Conservation (phyloP, 2,329 filamentous ascomycete genomes). For the Microcyclospora pomicola region DNA sequence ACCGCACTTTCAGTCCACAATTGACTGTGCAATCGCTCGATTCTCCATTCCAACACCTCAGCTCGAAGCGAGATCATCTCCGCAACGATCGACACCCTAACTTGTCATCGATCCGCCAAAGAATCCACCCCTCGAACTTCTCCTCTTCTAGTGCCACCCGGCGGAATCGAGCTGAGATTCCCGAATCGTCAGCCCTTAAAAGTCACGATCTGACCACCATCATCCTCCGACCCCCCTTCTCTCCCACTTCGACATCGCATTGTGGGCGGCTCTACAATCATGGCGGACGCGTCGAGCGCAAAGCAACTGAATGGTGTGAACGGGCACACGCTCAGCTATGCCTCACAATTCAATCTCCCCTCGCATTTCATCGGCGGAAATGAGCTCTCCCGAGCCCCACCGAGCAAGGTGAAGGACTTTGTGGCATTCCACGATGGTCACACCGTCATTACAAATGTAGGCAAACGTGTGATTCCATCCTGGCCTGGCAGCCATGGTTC, state of each 20-base stretch:
- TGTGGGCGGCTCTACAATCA: constrained; percentile 7
- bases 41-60: too few species aligned
- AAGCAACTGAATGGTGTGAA: constrained; percentile 22
- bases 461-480: constrained; percentile 21
- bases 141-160: too few species aligned
- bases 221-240: not conserved
- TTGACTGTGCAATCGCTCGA: too few species aligned
- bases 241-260: not conserved
- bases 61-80: too few species aligned
- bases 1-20: too few species aligned
- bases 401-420: constrained; percentile 91
- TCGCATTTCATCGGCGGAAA: constrained; percentile 97
- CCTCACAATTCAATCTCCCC: constrained; percentile 68
- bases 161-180: too few species aligned
- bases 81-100: too few species aligned
- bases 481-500: not conserved
- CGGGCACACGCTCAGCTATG: constrained; percentile 45
- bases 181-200: too few species aligned
- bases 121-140: too few species aligned
- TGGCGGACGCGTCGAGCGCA: constrained; percentile 29
- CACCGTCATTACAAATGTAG: constrained; percentile 94
- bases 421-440: constrained; percentile 80
- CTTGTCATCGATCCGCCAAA: too few species aligned
- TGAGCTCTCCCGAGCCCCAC: constrained; percentile 63
- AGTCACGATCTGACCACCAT: too few species aligned